Conservation (phyloP, 2,329 filamentous ascomycete species). For the Cladosporium sphaerospermum region DNA sequence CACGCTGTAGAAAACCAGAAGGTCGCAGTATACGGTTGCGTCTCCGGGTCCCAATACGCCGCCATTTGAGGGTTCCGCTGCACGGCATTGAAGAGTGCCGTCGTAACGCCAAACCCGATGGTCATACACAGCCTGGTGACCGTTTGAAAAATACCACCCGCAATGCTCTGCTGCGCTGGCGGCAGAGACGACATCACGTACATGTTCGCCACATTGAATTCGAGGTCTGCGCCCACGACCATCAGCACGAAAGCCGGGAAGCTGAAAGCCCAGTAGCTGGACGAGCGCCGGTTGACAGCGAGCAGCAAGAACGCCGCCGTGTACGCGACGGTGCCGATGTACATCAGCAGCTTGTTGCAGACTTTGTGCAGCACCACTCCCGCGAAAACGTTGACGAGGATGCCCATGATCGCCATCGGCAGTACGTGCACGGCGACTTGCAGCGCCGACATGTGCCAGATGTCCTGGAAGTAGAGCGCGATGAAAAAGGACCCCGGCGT, state of each 20-base stretch:
- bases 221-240: conserved; percentile 61
- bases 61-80: conserved; percentile 27
- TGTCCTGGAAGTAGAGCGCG: conserved; percentile 58
- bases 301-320: conserved; percentile 47
- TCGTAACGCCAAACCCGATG: conserved; percentile 56
- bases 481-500: conserved; percentile 39
- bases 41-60: conserved; percentile 38
- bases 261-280: conserved; percentile 59
- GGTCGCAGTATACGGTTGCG: conserved; percentile 46
- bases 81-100: conserved; percentile 52
- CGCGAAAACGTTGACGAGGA: conserved; percentile 58
- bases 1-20: conserved; percentile 47
- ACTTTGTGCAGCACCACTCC: conserved; percentile 57
- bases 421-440: conserved; percentile 57
- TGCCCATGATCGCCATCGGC: conserved; percentile 58
- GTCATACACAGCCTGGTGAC: conserved; percentile 55
- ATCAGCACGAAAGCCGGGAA: conserved; percentile 57
- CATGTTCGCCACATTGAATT: conserved; percentile 68
- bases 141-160: conserved; percentile 63
- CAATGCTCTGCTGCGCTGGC: conserved; percentile 56
- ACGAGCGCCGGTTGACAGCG: conserved; percentile 49
- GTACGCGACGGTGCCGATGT: conserved; percentile 43
- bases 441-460: conserved; percentile 48
- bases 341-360: conserved; percentile 59
- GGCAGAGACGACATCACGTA: conserved; percentile 63